Evolutionary conservation across 176 grass and related monocot genomes (phyloP).

Genomic region (Ampelocalamus luodianensis): DNA sequence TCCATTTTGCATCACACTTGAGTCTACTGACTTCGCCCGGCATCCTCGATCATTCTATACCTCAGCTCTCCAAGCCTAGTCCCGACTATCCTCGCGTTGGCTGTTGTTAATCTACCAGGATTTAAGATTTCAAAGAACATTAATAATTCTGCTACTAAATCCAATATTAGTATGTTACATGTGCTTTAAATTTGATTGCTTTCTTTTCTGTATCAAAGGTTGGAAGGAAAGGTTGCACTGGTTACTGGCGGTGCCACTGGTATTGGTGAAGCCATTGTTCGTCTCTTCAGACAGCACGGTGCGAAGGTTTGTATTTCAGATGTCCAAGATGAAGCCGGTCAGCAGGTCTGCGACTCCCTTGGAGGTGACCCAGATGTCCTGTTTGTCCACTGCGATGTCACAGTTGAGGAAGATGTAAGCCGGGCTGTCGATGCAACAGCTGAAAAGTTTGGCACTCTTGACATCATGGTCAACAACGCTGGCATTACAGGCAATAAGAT

Average conservation of each 20-base stretch:
- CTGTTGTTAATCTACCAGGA: no score
- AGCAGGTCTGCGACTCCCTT: conserved; percentile 58
- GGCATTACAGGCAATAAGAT: conserved; percentile 68
- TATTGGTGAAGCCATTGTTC: conserved; percentile 75
- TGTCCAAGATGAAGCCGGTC: conserved; percentile 61
- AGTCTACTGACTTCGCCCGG: no score
- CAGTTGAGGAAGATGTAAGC: conserved; percentile 61
- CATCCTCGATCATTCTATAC: no score
- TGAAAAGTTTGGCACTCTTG: conserved; percentile 66
- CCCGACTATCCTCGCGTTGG: no score
- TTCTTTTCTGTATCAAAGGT: conserved; percentile 41
- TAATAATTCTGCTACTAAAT: neutral
- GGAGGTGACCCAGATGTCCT: conserved; percentile 42
- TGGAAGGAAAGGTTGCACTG: conserved; percentile 79
- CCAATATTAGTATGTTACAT: neutral
- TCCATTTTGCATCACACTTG: no score
- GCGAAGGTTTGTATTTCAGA: conserved; percentile 87
- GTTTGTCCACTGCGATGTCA: conserved; percentile 83
- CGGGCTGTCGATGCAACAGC: conserved; percentile 53
- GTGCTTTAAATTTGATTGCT: neutral
- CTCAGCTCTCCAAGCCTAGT: no score
- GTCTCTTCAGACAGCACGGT: conserved; percentile 82
- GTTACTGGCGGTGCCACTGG: conserved; percentile 82
- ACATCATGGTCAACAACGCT: conserved; percentile 91
- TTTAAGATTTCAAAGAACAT: neutral